Evolutionary conservation across 2,329 filamentous ascomycete species (phyloP).

Genomic region (Penicillium sp.): DNA sequence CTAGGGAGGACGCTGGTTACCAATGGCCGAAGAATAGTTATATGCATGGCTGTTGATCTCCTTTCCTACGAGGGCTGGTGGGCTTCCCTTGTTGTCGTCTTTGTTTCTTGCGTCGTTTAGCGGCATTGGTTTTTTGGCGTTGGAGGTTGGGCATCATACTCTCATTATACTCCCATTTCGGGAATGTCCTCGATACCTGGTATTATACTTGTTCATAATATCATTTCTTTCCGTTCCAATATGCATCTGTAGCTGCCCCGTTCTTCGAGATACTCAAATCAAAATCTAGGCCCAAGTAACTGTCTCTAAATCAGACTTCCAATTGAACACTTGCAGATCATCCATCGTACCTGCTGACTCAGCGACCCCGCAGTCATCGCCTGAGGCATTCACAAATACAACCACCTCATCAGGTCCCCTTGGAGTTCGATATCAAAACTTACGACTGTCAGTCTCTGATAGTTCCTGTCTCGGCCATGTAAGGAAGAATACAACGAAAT

Average conservation of each 20-base stretch:
- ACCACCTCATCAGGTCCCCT: not conserved
- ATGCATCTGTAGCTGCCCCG: not conserved
- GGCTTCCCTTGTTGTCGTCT: not conserved
- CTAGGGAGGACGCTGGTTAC: conserved; percentile 53
- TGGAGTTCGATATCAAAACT: not conserved
- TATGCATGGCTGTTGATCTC: conserved; percentile 55
- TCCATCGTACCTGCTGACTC: conserved; percentile 1
- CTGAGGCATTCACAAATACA: not conserved
- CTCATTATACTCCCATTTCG: not conserved
- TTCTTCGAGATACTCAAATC: too few relatives aligned
- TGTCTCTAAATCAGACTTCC: too few relatives aligned
- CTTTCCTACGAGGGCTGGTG: not conserved
- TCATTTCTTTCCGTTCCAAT: not conserved
- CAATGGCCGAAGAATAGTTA: conserved; percentile 63
- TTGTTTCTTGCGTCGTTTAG: conserved; percentile 24
- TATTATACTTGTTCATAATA: conserved; percentile 9
- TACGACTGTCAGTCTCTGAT: not conserved
- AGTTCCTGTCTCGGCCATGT: not conserved
- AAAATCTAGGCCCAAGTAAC: too few relatives aligned
- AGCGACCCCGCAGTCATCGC: not conserved
- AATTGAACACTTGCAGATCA: too few relatives aligned
- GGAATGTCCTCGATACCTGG: conserved; percentile 9
- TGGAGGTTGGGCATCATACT: conserved; percentile 14
- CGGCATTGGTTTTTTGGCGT: conserved; percentile 33
- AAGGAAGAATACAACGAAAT: not conserved